Base-by-base conservation (phyloP, 2,329 filamentous ascomycete genomes). In the Aspergillus spinulosporus region DNA sequence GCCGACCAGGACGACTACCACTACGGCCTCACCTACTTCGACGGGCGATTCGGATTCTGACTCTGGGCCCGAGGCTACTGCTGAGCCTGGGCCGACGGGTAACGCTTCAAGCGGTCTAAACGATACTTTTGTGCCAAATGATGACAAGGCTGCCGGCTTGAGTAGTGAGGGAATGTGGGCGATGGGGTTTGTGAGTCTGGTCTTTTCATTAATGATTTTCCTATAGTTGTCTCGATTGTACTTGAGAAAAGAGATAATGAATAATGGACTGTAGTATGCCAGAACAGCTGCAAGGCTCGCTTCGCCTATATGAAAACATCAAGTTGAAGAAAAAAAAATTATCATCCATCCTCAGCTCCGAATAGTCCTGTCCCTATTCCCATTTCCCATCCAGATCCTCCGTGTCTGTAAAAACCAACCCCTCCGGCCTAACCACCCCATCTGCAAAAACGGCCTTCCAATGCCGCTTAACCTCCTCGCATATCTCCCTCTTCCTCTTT, bases 361-460 rank as follows among this genome's bases (percentile, higher is more conserved):
- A 21, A 21, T 21, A 21, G 21, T 21, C 21, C 21, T 21, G 21
- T 21, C 21, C 21, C 21, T 21, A 21, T 21, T 21, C 21, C 21
- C 21, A 21, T 21, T 21, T 21, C 21, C 21, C 21, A 21, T 21
- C 21, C 21, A 21, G 21, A 21, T 21, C 21, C 21, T 21, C 21
- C 21, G 21, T 21, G 21, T 21, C 21, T 21, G 21, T 21, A 21
- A 21, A 21, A 21, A 21, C 21, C 21, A 21, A 21, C 21, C 21
- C 21, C 21, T 21, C 21, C 21, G 21, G 21, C 21, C 21, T 21
- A 21, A 21, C 21, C 21, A 21, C 21, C 21, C 21, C 21, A 34
- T 34, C 32, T 11, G 6, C 61, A 56, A 69, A 70, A 15, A 70
- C 57, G 2, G 53, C 49, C n/a, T 44, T 31, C 62, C 62, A 66